Conservation (phyloP, 441 rosid genomes). For the Mallotus japonicus region DNA sequence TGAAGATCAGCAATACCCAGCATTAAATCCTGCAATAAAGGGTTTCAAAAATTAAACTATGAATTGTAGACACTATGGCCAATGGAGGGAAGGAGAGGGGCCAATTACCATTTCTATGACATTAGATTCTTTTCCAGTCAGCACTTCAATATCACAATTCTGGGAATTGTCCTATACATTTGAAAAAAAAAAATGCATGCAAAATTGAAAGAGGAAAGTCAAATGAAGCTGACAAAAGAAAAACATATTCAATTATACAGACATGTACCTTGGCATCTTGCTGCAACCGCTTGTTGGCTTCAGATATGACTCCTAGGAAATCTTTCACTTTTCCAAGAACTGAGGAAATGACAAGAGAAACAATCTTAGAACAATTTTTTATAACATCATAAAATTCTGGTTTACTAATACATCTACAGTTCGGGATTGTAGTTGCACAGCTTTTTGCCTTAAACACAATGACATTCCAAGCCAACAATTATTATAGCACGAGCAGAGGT, state of each 20-base stretch:
- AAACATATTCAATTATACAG: no score
- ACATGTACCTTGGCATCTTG: slow-evolving; percentile 31
- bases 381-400: background rate
- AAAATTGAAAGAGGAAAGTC: background rate
- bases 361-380: background rate
- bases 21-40: slow-evolving; percentile 51
- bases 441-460: background rate
- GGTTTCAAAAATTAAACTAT: background rate
- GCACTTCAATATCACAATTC: slow-evolving; percentile 60
- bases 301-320: slow-evolving; percentile 65
- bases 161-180: slow-evolving; percentile 45
- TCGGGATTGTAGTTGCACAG: background rate
- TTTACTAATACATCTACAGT: background rate
- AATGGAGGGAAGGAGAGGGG: background rate
- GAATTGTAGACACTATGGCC: background rate
- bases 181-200: background rate
- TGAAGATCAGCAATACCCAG: slow-evolving; percentile 81
- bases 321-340: slow-evolving; percentile 71
- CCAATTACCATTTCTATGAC: slow-evolving; percentile 68
- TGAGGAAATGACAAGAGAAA: slow-evolving; percentile 21
- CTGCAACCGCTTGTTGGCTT: slow-evolving; percentile 63
- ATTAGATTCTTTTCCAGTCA: slow-evolving; percentile 59
- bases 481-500: background rate
- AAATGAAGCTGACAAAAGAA: background rate
- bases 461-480: background rate